A percentile compares a stretch with the other conserved stretches of the same genome.
phyloP scores from a whole-genome alignment of 1,284 basidiomycete genomes.

The Sanghuangporus baumii region DNA sequence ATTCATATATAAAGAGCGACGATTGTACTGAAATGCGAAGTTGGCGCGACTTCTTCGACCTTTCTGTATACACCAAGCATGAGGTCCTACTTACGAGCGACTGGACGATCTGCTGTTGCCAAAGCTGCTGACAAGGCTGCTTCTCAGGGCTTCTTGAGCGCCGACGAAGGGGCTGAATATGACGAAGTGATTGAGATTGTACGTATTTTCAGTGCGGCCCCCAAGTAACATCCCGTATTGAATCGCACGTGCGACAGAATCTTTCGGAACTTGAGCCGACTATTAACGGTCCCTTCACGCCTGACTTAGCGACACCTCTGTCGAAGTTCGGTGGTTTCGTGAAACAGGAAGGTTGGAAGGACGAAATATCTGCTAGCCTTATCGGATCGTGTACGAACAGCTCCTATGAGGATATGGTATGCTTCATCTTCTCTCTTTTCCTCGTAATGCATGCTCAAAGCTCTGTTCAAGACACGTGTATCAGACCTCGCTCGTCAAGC shows the following conservation, averaged over 20 bases:
- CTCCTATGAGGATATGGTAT: conserved; percentile 91
- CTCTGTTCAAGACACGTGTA: conserved; percentile 61
- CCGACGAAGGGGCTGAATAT: conserved; percentile 92
- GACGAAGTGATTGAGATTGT: conserved; percentile 95
- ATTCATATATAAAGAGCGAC: not conserved
- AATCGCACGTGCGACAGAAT: conserved; percentile 44
- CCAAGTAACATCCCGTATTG: not conserved
- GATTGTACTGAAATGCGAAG: conserved; percentile 27
- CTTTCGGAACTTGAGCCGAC: conserved; percentile 91
- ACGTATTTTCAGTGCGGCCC: conserved; percentile 5
- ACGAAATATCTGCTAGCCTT: conserved; percentile 84
- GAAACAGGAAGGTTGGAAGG: conserved; percentile 85
- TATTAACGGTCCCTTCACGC: conserved; percentile 97
- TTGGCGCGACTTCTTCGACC: conserved; percentile 96
- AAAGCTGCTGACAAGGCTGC: conserved; percentile 85
- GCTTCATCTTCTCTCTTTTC: conserved; percentile 14
- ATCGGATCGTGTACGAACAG: conserved; percentile 99
- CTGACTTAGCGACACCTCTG: conserved; percentile 94
- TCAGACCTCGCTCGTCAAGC: conserved; percentile 92
- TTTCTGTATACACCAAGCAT: conserved; percentile 95
- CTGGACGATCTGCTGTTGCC: conserved; percentile 86
- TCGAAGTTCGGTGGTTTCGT: conserved; percentile 85
- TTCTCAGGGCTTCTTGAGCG: conserved; percentile 66
- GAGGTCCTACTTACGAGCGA: conserved; percentile 87
- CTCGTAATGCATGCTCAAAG: not conserved